Conservation (phyloP, 83 land plant genomes). For the Thuja plicata region DNA sequence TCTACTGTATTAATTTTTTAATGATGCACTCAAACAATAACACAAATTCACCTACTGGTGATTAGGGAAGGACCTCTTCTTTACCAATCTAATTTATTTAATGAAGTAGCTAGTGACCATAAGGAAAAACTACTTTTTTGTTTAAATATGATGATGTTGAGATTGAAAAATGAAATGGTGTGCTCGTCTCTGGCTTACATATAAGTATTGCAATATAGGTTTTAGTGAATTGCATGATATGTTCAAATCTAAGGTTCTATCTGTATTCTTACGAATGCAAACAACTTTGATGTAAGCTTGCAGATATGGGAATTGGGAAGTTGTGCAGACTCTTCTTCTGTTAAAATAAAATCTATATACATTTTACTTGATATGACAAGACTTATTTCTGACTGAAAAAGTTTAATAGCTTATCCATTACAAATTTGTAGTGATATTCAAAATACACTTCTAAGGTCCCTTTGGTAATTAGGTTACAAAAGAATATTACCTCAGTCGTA, state of each 20-base stretch:
- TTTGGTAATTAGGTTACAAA: slow-evolving; percentile 62
- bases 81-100: too few species aligned
- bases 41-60: not conserved
- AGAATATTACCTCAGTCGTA: slow-evolving; percentile 87
- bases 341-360: slow-evolving; percentile 79
- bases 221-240: not conserved
- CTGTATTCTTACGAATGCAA: slow-evolving; percentile 30
- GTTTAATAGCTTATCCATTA: not conserved
- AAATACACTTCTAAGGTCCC: not conserved
- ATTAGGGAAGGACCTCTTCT: not conserved
- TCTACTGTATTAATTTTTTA: too few species aligned
- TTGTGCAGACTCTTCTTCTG: slow-evolving; percentile 89
- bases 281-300: slow-evolving; percentile 99
- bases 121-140: too few species aligned
- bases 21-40: too few species aligned
- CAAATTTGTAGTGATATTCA: not conserved
- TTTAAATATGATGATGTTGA: too few species aligned
- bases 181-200: not conserved
- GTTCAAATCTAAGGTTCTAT: slow-evolving; percentile 9
- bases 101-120: too few species aligned
- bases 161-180: too few species aligned
- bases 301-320: slow-evolving; percentile 98
- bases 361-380: not conserved
- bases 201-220: not conserved
- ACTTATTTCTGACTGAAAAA: not conserved